phyloP scores from a whole-genome alignment of 495 filamentous ascomycete species.

The Coniosporium apollinis region DNA sequence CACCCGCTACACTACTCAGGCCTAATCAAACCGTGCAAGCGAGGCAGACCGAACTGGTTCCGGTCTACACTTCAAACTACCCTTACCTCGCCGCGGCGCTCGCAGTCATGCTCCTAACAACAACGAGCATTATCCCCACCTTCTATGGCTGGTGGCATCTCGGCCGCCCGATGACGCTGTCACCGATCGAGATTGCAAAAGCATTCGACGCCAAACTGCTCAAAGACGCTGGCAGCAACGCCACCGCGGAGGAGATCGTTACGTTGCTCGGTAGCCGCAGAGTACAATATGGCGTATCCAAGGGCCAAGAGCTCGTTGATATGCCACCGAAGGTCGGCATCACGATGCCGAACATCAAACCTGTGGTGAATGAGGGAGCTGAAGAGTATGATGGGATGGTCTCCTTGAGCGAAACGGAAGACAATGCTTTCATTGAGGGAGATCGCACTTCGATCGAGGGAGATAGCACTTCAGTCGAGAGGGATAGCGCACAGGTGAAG shows the following conservation, averaged over 20 bases:
- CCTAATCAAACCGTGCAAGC: background rate
- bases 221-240: constrained; percentile 4
- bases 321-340: background rate
- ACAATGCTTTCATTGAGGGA: no score
- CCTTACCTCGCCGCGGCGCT: constrained; percentile 2
- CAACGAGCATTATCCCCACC: constrained; percentile 1
- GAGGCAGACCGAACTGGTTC: background rate
- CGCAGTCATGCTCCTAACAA: constrained; percentile 5
- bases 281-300: background rate
- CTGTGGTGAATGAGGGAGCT: background rate
- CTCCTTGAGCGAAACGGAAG: background rate
- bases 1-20: background rate
- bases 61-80: background rate
- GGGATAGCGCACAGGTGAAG: no score
- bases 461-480: background rate
- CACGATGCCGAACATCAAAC: background rate
- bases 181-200: constrained; percentile 13
- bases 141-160: constrained; percentile 13
- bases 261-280: background rate
- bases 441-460: no score
- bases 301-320: background rate
- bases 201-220: constrained; percentile 13
- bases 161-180: constrained; percentile 6
- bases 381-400: background rate
- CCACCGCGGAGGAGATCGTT: background rate